phyloP scores from a whole-genome alignment of 2,329 filamentous ascomycete genomes.

The Cercospora beticola region DNA sequence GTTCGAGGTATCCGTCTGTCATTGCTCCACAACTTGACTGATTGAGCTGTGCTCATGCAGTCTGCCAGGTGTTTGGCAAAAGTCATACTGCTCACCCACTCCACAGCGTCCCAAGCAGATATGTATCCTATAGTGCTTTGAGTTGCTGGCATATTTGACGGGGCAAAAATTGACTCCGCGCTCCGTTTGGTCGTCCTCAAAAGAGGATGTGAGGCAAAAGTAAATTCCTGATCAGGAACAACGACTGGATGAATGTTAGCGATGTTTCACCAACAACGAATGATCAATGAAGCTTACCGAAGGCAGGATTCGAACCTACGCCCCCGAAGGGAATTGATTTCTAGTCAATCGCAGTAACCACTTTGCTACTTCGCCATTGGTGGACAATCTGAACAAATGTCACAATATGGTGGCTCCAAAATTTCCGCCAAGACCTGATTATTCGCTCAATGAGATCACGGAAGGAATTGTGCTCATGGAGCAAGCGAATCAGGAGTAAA shows the following conservation, averaged over 20 bases:
- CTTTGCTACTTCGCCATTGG: constrained; percentile 33
- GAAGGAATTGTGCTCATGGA: neutral
- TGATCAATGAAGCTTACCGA: neutral
- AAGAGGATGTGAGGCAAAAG: neutral
- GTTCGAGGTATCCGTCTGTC: neutral
- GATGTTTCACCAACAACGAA: no score
- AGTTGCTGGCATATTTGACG: neutral
- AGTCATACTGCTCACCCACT: neutral
- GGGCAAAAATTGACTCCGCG: neutral
- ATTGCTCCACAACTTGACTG: neutral
- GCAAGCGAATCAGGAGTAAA: neutral
- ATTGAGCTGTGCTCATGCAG: no score
- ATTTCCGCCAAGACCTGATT: neutral
- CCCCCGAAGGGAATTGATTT: constrained; percentile 39
- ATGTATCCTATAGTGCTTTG: neutral
- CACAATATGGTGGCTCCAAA: neutral
- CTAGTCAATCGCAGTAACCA: constrained; percentile 37
- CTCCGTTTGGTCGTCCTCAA: neutral
- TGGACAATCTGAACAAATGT: no score
- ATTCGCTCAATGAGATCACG: neutral
- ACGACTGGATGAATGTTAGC: neutral
- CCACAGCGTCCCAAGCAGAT: neutral
- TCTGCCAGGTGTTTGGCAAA: neutral
- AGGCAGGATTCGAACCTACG: constrained; percentile 32
- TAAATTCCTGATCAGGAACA: neutral